phyloP scores from a whole-genome alignment of 2,329 filamentous ascomycete genomes.

The Diaporthe citrichinensis region DNA sequence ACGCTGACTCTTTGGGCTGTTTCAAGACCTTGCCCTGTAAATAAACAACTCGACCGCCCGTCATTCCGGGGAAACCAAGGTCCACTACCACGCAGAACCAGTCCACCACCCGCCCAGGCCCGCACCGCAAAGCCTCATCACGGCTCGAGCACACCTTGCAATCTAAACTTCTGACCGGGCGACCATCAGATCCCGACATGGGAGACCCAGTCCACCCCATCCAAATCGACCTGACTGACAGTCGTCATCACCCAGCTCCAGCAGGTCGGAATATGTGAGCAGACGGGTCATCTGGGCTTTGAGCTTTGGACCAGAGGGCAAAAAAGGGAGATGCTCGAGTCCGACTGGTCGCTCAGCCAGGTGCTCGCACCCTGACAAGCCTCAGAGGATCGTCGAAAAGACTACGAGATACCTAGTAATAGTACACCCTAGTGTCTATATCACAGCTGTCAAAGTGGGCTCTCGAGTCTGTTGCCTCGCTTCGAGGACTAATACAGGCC shows the following conservation, averaged over 20 bases:
- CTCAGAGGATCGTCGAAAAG: background rate
- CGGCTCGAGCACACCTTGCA: conserved; percentile 42
- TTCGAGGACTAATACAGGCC: background rate
- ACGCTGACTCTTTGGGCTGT: conserved; percentile 13
- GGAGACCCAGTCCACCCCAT: conserved; percentile 35
- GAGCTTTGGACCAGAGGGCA: background rate
- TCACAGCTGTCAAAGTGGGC: background rate
- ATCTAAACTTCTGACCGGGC: conserved; percentile 23
- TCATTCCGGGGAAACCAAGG: conserved; percentile 23
- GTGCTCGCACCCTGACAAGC: conserved; percentile 4
- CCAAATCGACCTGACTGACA: conserved; percentile 19
- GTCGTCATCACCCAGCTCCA: background rate
- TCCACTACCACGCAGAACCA: conserved; percentile 17
- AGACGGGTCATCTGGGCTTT: conserved; percentile 11
- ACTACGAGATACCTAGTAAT: background rate
- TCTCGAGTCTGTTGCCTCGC: background rate
- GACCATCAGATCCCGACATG: conserved; percentile 22
- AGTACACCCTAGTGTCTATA: background rate
- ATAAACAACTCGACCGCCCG: conserved; percentile 23
- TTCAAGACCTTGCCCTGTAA: conserved; percentile 28
- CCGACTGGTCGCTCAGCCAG: background rate
- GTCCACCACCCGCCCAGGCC: background rate
- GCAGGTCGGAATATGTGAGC: background rate
- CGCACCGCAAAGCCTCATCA: conserved; percentile 24
- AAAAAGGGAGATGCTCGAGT: background rate